Base-by-base conservation (phyloP, 148 eudicot genomes). In the Vaccinium darrowii region DNA sequence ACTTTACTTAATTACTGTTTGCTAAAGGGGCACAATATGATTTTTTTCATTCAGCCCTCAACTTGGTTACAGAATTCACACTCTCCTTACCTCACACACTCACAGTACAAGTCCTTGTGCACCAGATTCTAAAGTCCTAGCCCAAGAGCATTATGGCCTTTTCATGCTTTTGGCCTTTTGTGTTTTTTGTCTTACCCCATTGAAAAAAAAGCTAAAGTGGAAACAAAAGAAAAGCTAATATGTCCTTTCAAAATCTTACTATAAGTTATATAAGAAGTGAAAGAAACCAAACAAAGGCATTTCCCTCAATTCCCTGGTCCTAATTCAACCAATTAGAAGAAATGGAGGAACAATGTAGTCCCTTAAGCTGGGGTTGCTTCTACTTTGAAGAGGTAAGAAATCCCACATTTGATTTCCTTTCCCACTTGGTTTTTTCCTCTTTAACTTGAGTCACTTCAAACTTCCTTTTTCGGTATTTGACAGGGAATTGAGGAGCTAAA, bases 401-500 rank as follows among this genome's bases (percentile, higher is more conserved):
- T 23, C 5, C 57, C 25, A 33, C 9, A 30, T 33, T 30, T 27
- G 47, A 30, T 27, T 21, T 84, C 21, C 51, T 56, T 36, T 19
- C 18, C 7, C 49, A 73, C 18, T 67, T 27, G 73, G 16, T 67
- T 33, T 19, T n/a, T 73, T 36, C 30, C 73, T 51, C 74, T 69
- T 36, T 30, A 4, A 43, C 54, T 25, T 82, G 78, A 16, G n/a
- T 82, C 33, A 65, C 30, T 16, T 3, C 3, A 23, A 57, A 4
- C 39, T 14, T 14, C 4, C 18, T 11, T 83, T 25, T 25, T 21
- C 3, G 16, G 54, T 81, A 71, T 50, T 86, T 83, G 56, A 21
- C 86, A 93, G 94, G 92, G 90, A 8, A 84, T 88, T 86, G 93
- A 86, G 79, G 98, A 95, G 11, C 89, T 95, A 87, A 92, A 91